Evolutionary conservation across 1,284 basidiomycete genomes (phyloP), one percentile per base, ranked within the genome.

Genomic region (Trametes hirsuta): DNA sequence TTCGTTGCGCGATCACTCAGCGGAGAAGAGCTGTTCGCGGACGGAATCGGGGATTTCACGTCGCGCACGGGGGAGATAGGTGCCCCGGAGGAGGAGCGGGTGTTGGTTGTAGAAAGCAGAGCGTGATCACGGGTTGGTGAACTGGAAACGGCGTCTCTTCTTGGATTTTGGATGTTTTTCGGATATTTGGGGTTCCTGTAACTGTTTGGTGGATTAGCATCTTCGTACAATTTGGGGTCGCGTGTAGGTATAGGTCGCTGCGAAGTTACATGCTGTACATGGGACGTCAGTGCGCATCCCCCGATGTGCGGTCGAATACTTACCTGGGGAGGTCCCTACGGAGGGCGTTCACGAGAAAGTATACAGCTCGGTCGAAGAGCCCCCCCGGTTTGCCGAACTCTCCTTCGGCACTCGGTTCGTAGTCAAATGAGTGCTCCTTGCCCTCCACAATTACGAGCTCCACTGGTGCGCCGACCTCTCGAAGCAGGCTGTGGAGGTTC

Each of bases 361-460:
- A 64, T 3, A 66, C 65, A 44, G 74, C 75, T 24, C 69, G 55
- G 53, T 79, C 76, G 58, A 78, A 81, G 40, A 76, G 58, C 15
- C 66, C 64, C 6, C 69, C 69, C 35, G 72, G 62, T 11, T 47
- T 53, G 3, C 73, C 69, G 44, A 68, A 73, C 40, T 65, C 57
- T 8, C 69, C 72, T 58, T 84, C 81, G 4, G 81, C 81, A 14
- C 69, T 68, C 5, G 74, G 66, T 25, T 72, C 75, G 63, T 81
- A 82, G 67, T 86, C 84, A 59, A 87, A 86, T 0, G 82, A 82
- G 66, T 88, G 86, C 53, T 85, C 84, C 62, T 74, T 73, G 4
- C 79, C 84, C 5, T 79, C 75, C 8, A 84, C 70, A 22, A 81
- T 72, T 12, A 73, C 67, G 10, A 86, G 57, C 39, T 73, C 66